Evolutionary conservation across 1,139 yeast species (phyloP).

Genomic region (Hansenula lynferdii): DNA sequence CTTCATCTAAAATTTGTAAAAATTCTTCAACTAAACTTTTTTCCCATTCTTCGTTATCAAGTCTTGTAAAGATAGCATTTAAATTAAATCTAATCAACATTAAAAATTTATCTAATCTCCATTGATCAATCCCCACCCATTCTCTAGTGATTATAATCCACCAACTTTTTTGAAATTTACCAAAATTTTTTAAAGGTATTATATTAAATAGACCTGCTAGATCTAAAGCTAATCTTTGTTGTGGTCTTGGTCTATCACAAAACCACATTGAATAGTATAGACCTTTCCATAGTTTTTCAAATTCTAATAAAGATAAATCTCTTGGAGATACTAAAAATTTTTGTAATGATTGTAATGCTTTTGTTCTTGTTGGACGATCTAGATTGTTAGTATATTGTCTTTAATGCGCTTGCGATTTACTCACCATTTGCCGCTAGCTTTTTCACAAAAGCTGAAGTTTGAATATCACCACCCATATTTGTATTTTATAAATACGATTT

Average conservation of each 20-base stretch:
- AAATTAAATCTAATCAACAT: constrained; percentile 56
- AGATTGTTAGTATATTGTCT: constrained; percentile 5
- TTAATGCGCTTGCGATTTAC: constrained; percentile 9
- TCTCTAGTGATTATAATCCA: constrained; percentile 78
- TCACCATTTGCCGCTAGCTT: constrained; percentile 75
- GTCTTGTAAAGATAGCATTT: constrained; percentile 62
- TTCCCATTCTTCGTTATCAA: constrained; percentile 56
- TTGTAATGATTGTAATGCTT: constrained; percentile 65
- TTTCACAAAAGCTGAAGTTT: constrained; percentile 56
- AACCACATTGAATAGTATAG: constrained; percentile 94
- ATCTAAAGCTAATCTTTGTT: constrained; percentile 74
- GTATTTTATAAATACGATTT: background rate
- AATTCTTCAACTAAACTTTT: constrained; percentile 41
- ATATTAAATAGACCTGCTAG: constrained; percentile 56
- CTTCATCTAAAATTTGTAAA: constrained; percentile 28
- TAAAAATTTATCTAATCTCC: constrained; percentile 84
- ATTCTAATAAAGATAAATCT: constrained; percentile 45
- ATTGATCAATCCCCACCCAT: constrained; percentile 82
- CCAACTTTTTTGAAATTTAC: constrained; percentile 64
- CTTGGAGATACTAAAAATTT: constrained; percentile 45
- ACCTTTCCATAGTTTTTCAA: constrained; percentile 91
- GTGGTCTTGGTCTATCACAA: constrained; percentile 89
- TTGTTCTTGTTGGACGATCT: constrained; percentile 66
- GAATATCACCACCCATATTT: constrained; percentile 15
- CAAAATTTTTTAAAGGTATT: constrained; percentile 36